phyloP scores from a whole-genome alignment of 2,329 filamentous ascomycete genomes.

The Exophiala spinifera region DNA sequence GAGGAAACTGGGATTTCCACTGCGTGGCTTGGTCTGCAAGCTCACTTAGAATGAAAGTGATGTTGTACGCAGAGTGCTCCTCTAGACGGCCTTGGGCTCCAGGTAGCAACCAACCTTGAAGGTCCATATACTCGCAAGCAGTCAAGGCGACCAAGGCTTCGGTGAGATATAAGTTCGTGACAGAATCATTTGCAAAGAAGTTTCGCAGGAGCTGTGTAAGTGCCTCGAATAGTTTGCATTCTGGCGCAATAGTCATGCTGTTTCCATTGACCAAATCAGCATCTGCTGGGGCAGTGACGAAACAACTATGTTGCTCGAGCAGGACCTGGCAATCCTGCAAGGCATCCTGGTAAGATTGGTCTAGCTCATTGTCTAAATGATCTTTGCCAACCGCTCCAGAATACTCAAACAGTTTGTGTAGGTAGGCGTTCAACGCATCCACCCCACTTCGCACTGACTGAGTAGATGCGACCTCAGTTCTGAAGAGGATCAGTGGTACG shows the following conservation, averaged over 20 bases:
- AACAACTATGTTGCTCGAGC: conserved; percentile 30
- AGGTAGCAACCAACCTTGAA: conserved; percentile 82
- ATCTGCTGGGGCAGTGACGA: conserved; percentile 33
- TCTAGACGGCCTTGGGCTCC: conserved; percentile 39
- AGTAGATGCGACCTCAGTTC: conserved; percentile 34
- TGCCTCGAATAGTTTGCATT: conserved; percentile 45
- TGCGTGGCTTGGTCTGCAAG: conserved; percentile 61
- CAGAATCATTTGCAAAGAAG: conserved; percentile 87
- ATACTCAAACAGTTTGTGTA: conserved; percentile 38
- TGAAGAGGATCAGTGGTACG: conserved; percentile 72
- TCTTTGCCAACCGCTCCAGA: conserved; percentile 39
- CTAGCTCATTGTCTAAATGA: conserved; percentile 31
- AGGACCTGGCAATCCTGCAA: conserved; percentile 36
- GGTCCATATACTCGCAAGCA: conserved; percentile 75
- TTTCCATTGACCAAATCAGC: conserved; percentile 51
- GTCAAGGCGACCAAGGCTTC: conserved; percentile 78
- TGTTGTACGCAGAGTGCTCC: conserved; percentile 30
- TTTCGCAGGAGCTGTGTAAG: conserved; percentile 62
- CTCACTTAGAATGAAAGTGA: conserved; percentile 57
- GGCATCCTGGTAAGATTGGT: conserved; percentile 44
- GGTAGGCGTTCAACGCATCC: conserved; percentile 41
- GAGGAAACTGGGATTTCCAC: conserved; percentile 63
- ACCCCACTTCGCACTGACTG: conserved; percentile 55
- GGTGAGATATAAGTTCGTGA: conserved; percentile 85
- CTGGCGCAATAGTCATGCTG: conserved; percentile 18